Evolutionary conservation across 257 asterid species (phyloP).

Genomic region (Capsicum rhomboideum): DNA sequence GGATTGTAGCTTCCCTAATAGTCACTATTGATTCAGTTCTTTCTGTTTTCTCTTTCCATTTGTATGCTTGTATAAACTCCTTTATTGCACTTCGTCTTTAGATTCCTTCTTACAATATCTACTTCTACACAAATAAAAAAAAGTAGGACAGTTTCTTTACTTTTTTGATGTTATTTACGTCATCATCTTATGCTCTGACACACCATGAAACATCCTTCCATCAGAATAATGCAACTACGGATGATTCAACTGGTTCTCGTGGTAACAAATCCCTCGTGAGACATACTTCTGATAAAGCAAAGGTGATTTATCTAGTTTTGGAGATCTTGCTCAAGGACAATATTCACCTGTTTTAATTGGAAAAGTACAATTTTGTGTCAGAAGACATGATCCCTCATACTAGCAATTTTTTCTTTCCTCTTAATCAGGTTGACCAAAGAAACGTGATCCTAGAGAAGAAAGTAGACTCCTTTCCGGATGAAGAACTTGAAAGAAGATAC

Average conservation of each 20-base stretch:
- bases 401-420: conserved; percentile 5
- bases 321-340: not conserved
- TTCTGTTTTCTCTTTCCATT: not conserved
- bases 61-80: not conserved
- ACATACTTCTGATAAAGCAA: conserved; percentile 22
- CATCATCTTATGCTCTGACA: not conserved
- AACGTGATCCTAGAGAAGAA: conserved; percentile 15
- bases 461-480: conserved; percentile 31
- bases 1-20: not conserved
- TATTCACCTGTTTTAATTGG: not conserved
- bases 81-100: not conserved
- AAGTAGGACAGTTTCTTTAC: not conserved
- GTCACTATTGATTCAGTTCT: not conserved
- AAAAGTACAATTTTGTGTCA: not conserved
- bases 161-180: not conserved
- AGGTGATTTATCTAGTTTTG: conserved; percentile 27
- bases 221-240: conserved; percentile 45
- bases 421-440: conserved; percentile 31
- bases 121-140: not conserved
- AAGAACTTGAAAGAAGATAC: conserved; percentile 36
- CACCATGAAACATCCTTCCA: conserved; percentile 5
- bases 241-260: conserved; percentile 28
- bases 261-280: conserved; percentile 27
- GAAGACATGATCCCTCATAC: not conserved
- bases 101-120: not conserved